Evolutionary conservation across 495 filamentous ascomycete species (phyloP), one percentile per base, ranked within the genome.

Genomic region (Neurospora terricola): DNA sequence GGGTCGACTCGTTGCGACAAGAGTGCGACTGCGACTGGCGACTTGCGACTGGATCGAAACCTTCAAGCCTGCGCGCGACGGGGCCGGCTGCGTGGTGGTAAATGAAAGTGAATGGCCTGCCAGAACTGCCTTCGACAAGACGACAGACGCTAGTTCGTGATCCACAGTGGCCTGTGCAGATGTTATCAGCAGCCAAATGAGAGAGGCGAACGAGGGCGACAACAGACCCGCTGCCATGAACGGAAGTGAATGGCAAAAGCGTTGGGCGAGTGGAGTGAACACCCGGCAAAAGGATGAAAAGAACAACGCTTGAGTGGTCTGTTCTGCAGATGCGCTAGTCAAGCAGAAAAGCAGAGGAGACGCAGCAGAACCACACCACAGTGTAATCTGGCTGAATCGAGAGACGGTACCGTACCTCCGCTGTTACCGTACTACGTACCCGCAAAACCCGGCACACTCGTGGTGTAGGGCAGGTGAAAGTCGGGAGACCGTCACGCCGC

Each of bases 1-100:
- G 66, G 70, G 70, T 48, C 37, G 39, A 34, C 21, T 38, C 48
- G 54, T 73, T 77, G 75, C 72, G 73, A 74, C 75, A 69, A 77
- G 74, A 70, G 37, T 27, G 48, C 23, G 36, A 69, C 36, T 69
- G 30, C 48, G 37, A 69, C 54, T 37, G 71, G 23, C 54, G 71
- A 62, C 70, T 42, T 71, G 38, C 27, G 10, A 71, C 70, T 45
- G 36, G 70, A 45, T 45, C 39, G 70, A 62, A 62, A 62, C 54
- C 27, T 66, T 18, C 54, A 66, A 66, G 34, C 54, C 54, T 66
- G 54, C 54, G 54, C 54, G 54, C 54, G 54, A 66, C 27, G 54
- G 54, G 54, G 54, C 54, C 54, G 54, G 54, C 27, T 66, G 54
- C 14, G 27, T 18, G 48, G 48, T 59, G 48, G 11, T 59, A 59